These are phyloP conservation scores for Aureoboletus auriporus DNA, from an alignment of 768 basidiomycete genomes.

Conservation along the genomic window DNA sequence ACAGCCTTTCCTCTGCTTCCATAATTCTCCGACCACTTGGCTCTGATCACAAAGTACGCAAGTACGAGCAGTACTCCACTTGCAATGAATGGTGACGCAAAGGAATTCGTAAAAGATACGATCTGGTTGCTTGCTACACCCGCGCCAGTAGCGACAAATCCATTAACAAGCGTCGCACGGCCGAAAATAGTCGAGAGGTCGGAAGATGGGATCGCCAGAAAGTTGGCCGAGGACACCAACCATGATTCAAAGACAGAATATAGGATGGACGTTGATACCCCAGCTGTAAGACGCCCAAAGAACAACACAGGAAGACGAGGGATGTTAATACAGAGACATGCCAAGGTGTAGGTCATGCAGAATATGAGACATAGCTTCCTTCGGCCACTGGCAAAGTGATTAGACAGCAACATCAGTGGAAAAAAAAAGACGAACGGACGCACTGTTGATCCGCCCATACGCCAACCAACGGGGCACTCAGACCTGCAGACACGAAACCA, in stretches of 20 bases:
- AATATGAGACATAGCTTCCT: conserved; percentile 66
- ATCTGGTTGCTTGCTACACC: conserved; percentile 66
- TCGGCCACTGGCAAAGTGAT: conserved; percentile 47
- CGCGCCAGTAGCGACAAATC: conserved; percentile 63
- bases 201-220: conserved; percentile 45
- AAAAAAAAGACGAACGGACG: background rate
- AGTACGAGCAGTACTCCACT: conserved; percentile 54
- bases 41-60: conserved; percentile 53
- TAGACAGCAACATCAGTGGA: background rate
- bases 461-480: conserved; percentile 67
- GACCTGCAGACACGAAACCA: conserved; percentile 66
- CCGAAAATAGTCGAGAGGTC: conserved; percentile 71
- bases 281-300: conserved; percentile 61
- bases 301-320: conserved; percentile 57
- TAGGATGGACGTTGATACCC: conserved; percentile 70
- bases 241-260: conserved; percentile 77
- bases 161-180: conserved; percentile 68
- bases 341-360: conserved; percentile 59
- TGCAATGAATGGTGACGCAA: conserved; percentile 62
- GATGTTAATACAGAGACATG: conserved; percentile 58
- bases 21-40: conserved; percentile 67
- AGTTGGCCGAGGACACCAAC: conserved; percentile 61
- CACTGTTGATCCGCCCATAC: conserved; percentile 75
- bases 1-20: conserved; percentile 39
- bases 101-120: conserved; percentile 48